These are phyloP conservation scores for Aspergillus affinis DNA, from an alignment of 495 filamentous ascomycete species.

Conservation along the genomic window DNA sequence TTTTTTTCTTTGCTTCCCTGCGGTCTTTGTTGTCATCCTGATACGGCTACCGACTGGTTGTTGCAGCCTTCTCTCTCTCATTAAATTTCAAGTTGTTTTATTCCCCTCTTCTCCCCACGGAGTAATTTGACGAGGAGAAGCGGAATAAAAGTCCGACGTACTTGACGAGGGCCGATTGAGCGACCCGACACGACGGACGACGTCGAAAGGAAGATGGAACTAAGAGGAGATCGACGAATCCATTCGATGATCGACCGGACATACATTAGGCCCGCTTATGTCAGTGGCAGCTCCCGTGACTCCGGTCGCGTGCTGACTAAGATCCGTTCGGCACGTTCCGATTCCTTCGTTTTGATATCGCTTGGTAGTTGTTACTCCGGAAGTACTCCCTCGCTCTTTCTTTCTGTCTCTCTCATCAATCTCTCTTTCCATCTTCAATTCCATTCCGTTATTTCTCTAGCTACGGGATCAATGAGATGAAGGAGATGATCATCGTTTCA, in stretches of 20 bases:
- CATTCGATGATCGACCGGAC: slow-evolving; percentile 11
- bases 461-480: too few relatives aligned
- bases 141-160: too few relatives aligned
- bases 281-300: background rate
- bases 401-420: background rate
- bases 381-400: background rate
- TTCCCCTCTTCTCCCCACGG: background rate
- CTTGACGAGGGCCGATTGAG: background rate
- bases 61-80: background rate
- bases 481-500: too few relatives aligned
- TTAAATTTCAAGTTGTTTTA: slow-evolving; percentile 10
- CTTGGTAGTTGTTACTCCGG: background rate
- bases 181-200: background rate
- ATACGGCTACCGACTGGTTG: background rate
- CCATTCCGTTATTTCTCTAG: background rate
- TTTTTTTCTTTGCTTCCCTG: background rate
- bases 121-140: background rate
- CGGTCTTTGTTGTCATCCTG: background rate
- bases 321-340: slow-evolving; percentile 30
- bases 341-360: background rate
- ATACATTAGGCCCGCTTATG: slow-evolving; percentile 11
- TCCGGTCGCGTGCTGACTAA: background rate
- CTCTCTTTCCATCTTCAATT: slow-evolving; percentile 1
- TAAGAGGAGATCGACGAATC: slow-evolving; percentile 8
- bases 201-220: slow-evolving; percentile 11